Evolutionary conservation across 2,329 filamentous ascomycete species (phyloP), one percentile per base, ranked within the genome.

Genomic region (Cladophialophora yegresii): DNA sequence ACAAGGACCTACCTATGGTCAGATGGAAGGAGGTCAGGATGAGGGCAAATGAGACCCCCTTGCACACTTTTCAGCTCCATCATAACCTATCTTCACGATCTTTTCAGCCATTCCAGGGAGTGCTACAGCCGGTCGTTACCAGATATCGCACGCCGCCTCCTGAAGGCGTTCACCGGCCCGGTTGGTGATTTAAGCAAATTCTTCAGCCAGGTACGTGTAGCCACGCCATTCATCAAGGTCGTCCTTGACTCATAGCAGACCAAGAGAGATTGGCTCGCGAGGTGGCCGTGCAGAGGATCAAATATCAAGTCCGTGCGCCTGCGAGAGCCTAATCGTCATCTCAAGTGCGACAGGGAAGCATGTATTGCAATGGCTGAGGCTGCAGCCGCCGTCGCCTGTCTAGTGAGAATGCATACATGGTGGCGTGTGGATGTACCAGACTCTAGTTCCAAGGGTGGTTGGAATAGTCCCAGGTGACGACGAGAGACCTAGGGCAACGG

Each of bases 1-100:
- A n/a, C 70, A 71, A 57, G 67, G 61, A 5, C 61, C 67, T 8
- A 64, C 62, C 26, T 68, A 67, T 54, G 64, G 62, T 32, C 68
- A 69, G 47, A 63, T 67, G 43, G 63, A 68, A 50, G 58, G 51
- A 20, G 64, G 32, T 12, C 65, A 62, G 28, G 68, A 71, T 22
- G 69, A 71, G n/a, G 66, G 61, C 47, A 71, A 69, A 56, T 69
- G 67, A 70, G 28, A 49, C 6, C 4, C 22, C 12, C 10, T 16
- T 26, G 12, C 26, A 20, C 13, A 45, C 45, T 45, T 32, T 43
- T 61, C 49, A 49, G 26, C 28, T 45, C 33, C 23, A 54, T 26
- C 9, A 54, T 20, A 22, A 4, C 13, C 22, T 33, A 9, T 59
- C 28, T 30, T 30, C 51, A 22, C 30, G 0, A 51, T 50, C 45